Evolutionary conservation across 176 grass and related monocot species (phyloP).

Genomic region (Rhynchospora pubera): DNA sequence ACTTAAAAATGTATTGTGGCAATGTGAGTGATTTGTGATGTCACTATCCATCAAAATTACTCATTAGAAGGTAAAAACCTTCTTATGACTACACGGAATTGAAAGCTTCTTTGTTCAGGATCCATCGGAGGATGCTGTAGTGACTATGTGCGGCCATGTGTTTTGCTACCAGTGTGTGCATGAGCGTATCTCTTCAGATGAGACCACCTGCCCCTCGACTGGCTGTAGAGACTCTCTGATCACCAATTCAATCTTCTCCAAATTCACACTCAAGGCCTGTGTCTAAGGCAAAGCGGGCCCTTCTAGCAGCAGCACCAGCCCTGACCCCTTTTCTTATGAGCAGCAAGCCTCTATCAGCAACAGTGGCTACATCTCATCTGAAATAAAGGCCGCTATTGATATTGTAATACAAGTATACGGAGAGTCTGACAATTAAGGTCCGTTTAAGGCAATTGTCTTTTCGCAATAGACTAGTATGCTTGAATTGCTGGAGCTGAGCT

Average conservation of each 20-base stretch:
- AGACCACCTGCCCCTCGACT: constrained; percentile 55
- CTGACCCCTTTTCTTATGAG: constrained; percentile 41
- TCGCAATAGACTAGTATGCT: constrained; percentile 99
- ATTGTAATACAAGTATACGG: constrained; percentile 48
- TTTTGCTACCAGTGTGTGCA: constrained; percentile 97
- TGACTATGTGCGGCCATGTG: constrained; percentile 88
- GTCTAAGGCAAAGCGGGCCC: constrained; percentile 41
- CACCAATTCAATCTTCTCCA: constrained; percentile 68
- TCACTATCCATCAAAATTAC: background rate
- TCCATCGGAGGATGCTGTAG: constrained; percentile 68
- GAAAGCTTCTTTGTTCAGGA: constrained; percentile 50
- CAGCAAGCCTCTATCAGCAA: constrained; percentile 52
- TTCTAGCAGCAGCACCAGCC: constrained; percentile 21
- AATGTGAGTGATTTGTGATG: constrained; percentile 15
- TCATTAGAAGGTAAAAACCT: background rate
- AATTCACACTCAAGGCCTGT: constrained; percentile 59
- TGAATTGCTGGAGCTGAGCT: constrained; percentile 70
- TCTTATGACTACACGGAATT: constrained; percentile 8
- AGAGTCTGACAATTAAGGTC: constrained; percentile 32
- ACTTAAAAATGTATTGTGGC: background rate
- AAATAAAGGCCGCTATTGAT: constrained; percentile 65
- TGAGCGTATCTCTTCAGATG: constrained; percentile 72
- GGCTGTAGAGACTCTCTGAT: constrained; percentile 53
- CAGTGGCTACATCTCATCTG: constrained; percentile 75
- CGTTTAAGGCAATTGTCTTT: constrained; percentile 90